A percentile compares a stretch with the other conserved stretches of the same genome.
phyloP scores from a whole-genome alignment of 441 rosid genomes.

The Hura crepitans region DNA sequence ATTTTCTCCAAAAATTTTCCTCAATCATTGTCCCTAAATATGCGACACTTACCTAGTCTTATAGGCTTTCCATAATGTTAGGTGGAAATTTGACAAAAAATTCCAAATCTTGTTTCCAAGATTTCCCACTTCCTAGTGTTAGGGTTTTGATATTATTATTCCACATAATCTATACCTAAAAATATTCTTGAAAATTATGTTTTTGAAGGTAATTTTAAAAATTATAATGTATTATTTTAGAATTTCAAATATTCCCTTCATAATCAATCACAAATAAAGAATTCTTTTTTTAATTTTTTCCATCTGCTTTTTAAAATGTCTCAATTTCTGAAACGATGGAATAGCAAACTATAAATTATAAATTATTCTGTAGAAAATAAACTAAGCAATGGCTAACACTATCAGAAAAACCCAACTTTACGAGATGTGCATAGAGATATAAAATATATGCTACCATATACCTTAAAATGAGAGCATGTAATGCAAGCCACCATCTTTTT shows the following conservation, averaged over 20 bases:
- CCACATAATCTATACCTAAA: constrained; percentile 13
- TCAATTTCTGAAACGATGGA: constrained; percentile 12
- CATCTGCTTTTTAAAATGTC: neutral
- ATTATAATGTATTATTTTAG: no score
- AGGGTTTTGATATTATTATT: constrained; percentile 21
- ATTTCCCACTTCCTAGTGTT: constrained; percentile 35
- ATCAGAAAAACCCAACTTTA: neutral
- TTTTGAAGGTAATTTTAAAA: no score
- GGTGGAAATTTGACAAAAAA: constrained; percentile 21
- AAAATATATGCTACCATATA: neutral
- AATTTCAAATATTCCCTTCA: no score
- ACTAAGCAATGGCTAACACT: neutral
- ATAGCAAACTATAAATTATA: neutral
- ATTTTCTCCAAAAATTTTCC: neutral
- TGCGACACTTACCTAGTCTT: neutral
- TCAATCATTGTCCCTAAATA: neutral
- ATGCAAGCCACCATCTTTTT: constrained; percentile 4
- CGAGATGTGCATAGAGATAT: neutral
- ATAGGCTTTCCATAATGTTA: constrained; percentile 13
- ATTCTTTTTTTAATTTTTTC: no score
- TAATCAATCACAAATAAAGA: no score
- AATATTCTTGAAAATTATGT: no score
- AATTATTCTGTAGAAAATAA: neutral
- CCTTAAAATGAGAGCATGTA: constrained; percentile 2
- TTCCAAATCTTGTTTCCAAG: constrained; percentile 29